Conservation (phyloP, 192 early-diverging fungal species). For the Gigaspora rosea region DNA sequence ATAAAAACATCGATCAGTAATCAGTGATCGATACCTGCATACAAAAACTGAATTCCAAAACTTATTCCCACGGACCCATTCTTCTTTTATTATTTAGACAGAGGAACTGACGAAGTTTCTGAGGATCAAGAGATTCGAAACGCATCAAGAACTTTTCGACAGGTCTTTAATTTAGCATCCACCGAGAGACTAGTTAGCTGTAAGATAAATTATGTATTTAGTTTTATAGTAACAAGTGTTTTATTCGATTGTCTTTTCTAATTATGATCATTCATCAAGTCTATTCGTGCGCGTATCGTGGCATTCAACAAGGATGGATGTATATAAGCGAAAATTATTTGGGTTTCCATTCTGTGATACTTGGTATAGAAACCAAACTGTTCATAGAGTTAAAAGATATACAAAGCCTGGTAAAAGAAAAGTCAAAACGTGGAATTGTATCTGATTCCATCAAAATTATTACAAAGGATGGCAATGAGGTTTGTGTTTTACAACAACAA, state of each 20-base stretch:
- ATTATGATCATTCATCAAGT: slow-evolving; percentile 39
- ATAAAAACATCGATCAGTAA: too few species aligned
- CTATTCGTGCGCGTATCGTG: slow-evolving; percentile 90
- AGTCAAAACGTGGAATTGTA: slow-evolving; percentile 87
- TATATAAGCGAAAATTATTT: slow-evolving; percentile 93
- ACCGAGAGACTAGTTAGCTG: slow-evolving; percentile 91
- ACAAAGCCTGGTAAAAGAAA: slow-evolving; percentile 83
- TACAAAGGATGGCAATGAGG: slow-evolving; percentile 78
- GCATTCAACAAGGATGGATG: slow-evolving; percentile 94
- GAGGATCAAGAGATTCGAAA: slow-evolving; percentile 84
- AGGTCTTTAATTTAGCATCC: slow-evolving; percentile 79
- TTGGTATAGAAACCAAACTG: slow-evolving; percentile 91
- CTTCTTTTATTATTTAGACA: slow-evolving; percentile 46
- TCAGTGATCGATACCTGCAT: too few species aligned
- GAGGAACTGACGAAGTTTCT: slow-evolving; percentile 76
- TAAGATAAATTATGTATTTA: slow-evolving; percentile 36
- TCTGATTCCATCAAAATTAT: slow-evolving; percentile 85
- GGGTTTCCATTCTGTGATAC: slow-evolving; percentile 95
- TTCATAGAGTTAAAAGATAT: slow-evolving; percentile 92
- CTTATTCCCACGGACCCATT: background rate
- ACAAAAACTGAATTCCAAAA: too few species aligned
- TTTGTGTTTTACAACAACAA: slow-evolving; percentile 33
- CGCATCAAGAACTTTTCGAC: slow-evolving; percentile 85
- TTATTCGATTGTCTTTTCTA: background rate
- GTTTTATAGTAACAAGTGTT: too few species aligned